phyloP scores from a whole-genome alignment of 805 yeast species.

The Yueomyces sinensis region DNA sequence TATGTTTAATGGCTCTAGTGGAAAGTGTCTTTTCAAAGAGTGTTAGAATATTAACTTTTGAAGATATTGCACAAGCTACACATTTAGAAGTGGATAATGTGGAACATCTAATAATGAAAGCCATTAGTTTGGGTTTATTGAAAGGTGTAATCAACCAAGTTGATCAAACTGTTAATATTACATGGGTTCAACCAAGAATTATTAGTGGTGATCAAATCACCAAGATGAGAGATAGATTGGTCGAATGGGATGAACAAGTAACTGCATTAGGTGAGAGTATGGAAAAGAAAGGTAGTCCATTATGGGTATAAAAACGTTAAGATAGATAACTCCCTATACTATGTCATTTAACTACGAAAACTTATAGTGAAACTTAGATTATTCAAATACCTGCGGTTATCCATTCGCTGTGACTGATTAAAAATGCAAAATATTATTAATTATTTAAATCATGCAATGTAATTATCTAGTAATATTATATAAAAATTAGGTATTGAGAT shows the following conservation, averaged over 20 bases:
- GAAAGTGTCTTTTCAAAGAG: slow-evolving; percentile 77
- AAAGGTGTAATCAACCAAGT: slow-evolving; percentile 90
- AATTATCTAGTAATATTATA: no score
- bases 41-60: slow-evolving; percentile 59
- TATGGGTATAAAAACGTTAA: slow-evolving; percentile 35
- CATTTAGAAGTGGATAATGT: slow-evolving; percentile 50
- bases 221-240: slow-evolving; percentile 59
- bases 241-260: slow-evolving; percentile 70
- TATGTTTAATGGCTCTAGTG: slow-evolving; percentile 81
- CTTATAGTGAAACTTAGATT: no score
- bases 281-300: slow-evolving; percentile 44
- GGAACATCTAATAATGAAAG: slow-evolving; percentile 84
- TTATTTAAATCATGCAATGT: no score
- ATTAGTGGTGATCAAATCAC: slow-evolving; percentile 72
- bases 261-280: slow-evolving; percentile 48
- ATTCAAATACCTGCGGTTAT: no score
- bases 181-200: slow-evolving; percentile 95
- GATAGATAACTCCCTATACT: no score
- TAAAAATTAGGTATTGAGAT: no score
- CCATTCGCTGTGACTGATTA: no score
- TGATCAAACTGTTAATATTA: slow-evolving; percentile 58
- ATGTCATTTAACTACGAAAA: no score
- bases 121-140: slow-evolving; percentile 70
- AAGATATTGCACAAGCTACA: slow-evolving; percentile 62
- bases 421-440: no score